Conservation (phyloP, 2,329 filamentous ascomycete genomes). For the Trichoderma sp. region DNA sequence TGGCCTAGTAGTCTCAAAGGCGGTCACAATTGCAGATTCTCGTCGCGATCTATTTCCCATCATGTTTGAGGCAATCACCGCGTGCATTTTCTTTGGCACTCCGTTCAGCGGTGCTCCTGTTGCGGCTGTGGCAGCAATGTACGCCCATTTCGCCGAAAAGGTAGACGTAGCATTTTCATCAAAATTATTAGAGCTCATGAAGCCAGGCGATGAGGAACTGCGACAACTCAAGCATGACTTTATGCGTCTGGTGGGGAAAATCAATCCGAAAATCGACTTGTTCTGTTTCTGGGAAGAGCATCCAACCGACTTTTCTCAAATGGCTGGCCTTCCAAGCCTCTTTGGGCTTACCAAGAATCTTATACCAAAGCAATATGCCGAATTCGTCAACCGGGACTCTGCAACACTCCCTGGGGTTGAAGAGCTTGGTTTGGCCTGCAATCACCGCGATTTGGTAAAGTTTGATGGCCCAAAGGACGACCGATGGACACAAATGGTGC, state of each 20-base stretch:
- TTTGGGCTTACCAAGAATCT: slow-evolving; percentile 22
- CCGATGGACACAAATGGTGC: slow-evolving; percentile 38
- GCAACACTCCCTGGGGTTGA: slow-evolving; percentile 40
- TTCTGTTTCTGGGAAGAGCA: slow-evolving; percentile 45
- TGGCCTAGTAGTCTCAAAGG: slow-evolving; percentile 46
- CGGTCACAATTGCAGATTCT: slow-evolving; percentile 35
- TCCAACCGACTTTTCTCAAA: slow-evolving; percentile 40
- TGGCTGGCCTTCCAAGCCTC: slow-evolving; percentile 37
- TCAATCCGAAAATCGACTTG: slow-evolving; percentile 39
- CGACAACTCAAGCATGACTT: slow-evolving; percentile 43
- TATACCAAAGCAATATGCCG: slow-evolving; percentile 37
- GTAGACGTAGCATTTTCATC: slow-evolving; percentile 37
- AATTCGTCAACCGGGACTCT: slow-evolving; percentile 45
- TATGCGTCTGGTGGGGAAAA: slow-evolving; percentile 38
- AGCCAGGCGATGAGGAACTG: slow-evolving; percentile 41
- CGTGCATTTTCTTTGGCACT: slow-evolving; percentile 44
- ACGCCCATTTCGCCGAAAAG: slow-evolving; percentile 37
- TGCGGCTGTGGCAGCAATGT: slow-evolving; percentile 42
- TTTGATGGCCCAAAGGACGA: slow-evolving; percentile 44
- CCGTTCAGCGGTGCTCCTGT: slow-evolving; percentile 42
- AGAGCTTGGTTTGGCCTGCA: slow-evolving; percentile 38
- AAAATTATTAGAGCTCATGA: slow-evolving; percentile 43
- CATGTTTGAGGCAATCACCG: slow-evolving; percentile 45
- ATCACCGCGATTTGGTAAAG: slow-evolving; percentile 45
- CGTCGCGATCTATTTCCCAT: slow-evolving; percentile 38